Percentiles rank a stretch among this genome's conserved stretches.
Evolutionary conservation across 441 rosid genomes (phyloP).

Genomic region (Eutrema salsugineum): DNA sequence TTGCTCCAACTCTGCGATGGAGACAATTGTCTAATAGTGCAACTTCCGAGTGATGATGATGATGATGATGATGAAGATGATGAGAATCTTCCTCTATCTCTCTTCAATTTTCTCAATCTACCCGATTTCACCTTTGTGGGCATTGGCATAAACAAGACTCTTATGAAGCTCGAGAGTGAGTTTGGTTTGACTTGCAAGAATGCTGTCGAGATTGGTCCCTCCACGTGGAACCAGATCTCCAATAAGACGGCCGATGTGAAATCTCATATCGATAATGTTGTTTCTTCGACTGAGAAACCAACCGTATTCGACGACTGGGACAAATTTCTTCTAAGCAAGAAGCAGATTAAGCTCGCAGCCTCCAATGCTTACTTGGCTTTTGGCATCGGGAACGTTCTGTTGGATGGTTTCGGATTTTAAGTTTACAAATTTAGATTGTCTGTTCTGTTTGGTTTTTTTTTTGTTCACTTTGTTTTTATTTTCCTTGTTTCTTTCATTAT

Average conservation of each 20-base stretch:
- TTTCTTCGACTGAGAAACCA: conserved; percentile 18
- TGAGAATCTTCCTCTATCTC: conserved; percentile 6
- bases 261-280: too few relatives aligned
- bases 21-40: conserved; percentile 29
- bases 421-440: too few relatives aligned
- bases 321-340: conserved; percentile 4
- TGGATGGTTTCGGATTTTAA: too few relatives aligned
- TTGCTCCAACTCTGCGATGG: conserved; percentile 37
- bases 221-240: neutral
- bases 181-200: conserved; percentile 28
- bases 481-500: neutral
- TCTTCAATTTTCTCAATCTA: conserved; percentile 16
- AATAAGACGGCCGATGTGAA: too few relatives aligned
- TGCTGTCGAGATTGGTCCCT: conserved; percentile 23
- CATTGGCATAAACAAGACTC: conserved; percentile 25
- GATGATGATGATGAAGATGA: neutral
- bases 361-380: conserved; percentile 23
- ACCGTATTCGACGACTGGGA: conserved; percentile 21
- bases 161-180: conserved; percentile 25
- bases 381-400: too few relatives aligned
- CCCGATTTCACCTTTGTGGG: conserved; percentile 33
- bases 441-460: neutral
- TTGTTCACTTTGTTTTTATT: too few relatives aligned
- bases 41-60: neutral
- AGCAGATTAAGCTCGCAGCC: conserved; percentile 29